phyloP scores from a whole-genome alignment of 352 stramenopile species.

The Phytophthora uliginosa region DNA sequence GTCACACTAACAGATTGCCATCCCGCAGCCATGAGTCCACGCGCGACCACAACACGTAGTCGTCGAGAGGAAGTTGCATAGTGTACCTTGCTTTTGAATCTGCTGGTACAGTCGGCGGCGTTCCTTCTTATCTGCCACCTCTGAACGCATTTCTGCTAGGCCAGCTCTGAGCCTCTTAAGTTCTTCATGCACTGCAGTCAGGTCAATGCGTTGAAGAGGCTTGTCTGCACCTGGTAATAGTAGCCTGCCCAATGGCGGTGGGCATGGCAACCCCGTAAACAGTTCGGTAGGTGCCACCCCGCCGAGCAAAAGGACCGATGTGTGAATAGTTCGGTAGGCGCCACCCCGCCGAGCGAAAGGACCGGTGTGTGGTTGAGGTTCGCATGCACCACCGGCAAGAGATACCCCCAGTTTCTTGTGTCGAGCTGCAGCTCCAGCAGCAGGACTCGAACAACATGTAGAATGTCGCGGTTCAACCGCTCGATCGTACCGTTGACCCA shows the following conservation, averaged over 20 bases:
- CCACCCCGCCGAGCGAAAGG: constrained; percentile 1
- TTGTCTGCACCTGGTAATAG: constrained; percentile 1
- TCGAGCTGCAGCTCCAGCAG: constrained; percentile 19
- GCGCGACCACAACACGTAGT: no score
- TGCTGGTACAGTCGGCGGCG: constrained; percentile 14
- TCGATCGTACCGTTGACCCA: constrained; percentile 12
- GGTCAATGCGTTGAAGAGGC: background rate
- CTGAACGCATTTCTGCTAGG: constrained; percentile 3
- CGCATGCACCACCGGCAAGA: constrained; percentile 23
- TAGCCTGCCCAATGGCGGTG: background rate
- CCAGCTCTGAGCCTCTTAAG: constrained; percentile 1
- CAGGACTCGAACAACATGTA: constrained; percentile 20
- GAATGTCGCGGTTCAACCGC: constrained; percentile 26
- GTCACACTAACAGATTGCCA: no score
- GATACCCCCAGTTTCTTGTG: constrained; percentile 15
- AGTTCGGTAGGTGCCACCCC: no score
- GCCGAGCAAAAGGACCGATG: no score
- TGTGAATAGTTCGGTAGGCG: constrained; percentile 14
- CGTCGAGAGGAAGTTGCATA: constrained; percentile 16
- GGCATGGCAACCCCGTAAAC: constrained; percentile 20
- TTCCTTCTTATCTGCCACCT: constrained; percentile 15
- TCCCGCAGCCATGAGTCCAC: no score
- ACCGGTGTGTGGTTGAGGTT: constrained; percentile 22
- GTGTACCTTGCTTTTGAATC: constrained; percentile 1
- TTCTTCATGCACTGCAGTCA: background rate